Percentiles rank a stretch among this genome's conserved stretches.
These are phyloP conservation scores for Phytophthora capsici DNA, from an alignment of 352 stramenopile genomes.

Conservation along the genomic window DNA sequence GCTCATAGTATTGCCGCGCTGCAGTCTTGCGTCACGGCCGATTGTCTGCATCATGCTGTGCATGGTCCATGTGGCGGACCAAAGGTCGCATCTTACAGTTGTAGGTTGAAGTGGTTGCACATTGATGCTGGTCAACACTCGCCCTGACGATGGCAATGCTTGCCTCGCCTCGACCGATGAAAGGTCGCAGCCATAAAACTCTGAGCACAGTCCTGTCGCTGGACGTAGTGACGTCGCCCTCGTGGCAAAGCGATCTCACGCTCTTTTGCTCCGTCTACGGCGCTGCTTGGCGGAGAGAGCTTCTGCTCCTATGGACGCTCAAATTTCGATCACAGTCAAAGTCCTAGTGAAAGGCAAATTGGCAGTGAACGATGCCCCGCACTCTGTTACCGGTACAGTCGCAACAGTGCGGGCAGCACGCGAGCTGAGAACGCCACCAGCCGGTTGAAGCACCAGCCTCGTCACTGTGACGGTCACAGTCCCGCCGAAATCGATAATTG, in stretches of 20 bases:
- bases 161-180: not conserved
- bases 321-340: conserved; percentile 7
- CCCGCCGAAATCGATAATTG: no score
- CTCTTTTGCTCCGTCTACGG: not conserved
- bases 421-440: conserved; percentile 4
- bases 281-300: conserved; percentile 19
- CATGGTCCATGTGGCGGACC: conserved; percentile 18
- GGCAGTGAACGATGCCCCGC: conserved; percentile 2
- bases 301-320: conserved; percentile 10
- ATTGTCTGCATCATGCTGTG: no score
- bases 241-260: conserved; percentile 6
- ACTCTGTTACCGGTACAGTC: conserved; percentile 13
- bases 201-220: not conserved
- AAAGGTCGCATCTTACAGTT: conserved; percentile 6
- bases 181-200: no score
- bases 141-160: conserved; percentile 3
- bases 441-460: conserved; percentile 10
- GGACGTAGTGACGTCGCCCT: conserved; percentile 25
- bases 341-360: not conserved
- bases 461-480: not conserved
- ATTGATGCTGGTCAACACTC: conserved; percentile 8
- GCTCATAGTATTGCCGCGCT: conserved; percentile 15
- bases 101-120: conserved; percentile 21
- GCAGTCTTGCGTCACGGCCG: conserved; percentile 12
- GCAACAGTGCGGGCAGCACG: conserved; percentile 21